Evolutionary conservation across 768 basidiomycete genomes (phyloP), one percentile per base, ranked within the genome.

Genomic region (Artomyces pyxidatus): DNA sequence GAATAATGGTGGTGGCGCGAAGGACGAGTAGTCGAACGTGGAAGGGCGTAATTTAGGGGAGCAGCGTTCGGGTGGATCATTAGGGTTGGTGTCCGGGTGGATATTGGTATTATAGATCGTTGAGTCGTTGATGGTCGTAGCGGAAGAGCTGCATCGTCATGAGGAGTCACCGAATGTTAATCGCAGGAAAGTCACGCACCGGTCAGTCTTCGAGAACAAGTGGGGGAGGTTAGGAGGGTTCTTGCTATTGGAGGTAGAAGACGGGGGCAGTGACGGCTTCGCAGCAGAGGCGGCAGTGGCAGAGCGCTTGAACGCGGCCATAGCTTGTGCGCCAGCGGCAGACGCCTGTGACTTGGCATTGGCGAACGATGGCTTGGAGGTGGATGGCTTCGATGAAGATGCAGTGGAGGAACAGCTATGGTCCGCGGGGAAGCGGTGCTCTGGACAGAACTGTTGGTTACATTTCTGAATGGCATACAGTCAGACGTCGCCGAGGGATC

Each of bases 361-460:
- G 45, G 58, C 28, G 17, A 62, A 17, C 14, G 59, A 50, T 32
- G 46, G 54, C 47, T 48, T 56, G 19, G 63, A 19, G 16, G 44
- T 47, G 17, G 47, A 37, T 9, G 57, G 37, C 29, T 37, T 53
- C 5, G 61, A 50, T 14, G 50, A 17, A 1, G 53, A 43, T 17
- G 54, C 26, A n/a, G 45, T 16, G 3, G 61, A 32, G 40, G 52
- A 23, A 58, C 88, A 89, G 45, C 50, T 70, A 53, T 93, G 89
- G 55, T 86, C 82, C 37, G 70, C 69, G 8, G 88, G 83, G 64
- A 88, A 88, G 38, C 90, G 85, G 60, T 93, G 89, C 23, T 77
- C 67, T 0, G 85, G 74, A 61, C 89, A 93, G 61, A 81, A 92
- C 54, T 83, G 80, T 52, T 77, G 67, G 38, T 65, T 72, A 64